Evolutionary conservation across 1,284 basidiomycete genomes (phyloP).

Genomic region (Xerocomus minutiporus): DNA sequence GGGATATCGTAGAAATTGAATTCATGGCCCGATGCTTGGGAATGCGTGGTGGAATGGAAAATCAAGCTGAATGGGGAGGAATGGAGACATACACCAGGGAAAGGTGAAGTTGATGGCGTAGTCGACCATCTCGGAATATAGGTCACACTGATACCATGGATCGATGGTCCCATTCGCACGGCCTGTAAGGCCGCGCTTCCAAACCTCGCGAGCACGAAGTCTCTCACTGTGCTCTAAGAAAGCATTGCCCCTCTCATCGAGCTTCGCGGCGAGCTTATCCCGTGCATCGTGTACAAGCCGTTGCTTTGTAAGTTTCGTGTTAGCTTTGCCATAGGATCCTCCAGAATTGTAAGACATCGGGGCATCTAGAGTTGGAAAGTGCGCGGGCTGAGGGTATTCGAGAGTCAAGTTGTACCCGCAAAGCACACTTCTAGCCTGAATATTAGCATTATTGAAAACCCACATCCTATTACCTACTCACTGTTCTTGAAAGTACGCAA

Average conservation of each 20-base stretch:
- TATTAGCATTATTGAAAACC: not conserved
- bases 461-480: conserved; percentile 20
- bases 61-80: not conserved
- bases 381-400: conserved; percentile 62
- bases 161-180: conserved; percentile 51
- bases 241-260: not conserved
- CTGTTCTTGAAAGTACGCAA: conserved; percentile 65
- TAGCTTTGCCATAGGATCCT: conserved; percentile 12
- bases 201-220: conserved; percentile 19
- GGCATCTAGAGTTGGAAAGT: conserved; percentile 44
- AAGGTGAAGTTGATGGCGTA: conserved; percentile 58
- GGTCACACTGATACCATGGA: conserved; percentile 54
- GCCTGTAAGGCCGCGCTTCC: conserved; percentile 44
- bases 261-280: not conserved
- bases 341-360: conserved; percentile 18
- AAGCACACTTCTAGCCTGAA: conserved; percentile 45
- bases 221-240: conserved; percentile 5
- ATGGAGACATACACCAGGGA: conserved; percentile 55
- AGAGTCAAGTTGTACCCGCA: conserved; percentile 66
- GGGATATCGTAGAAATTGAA: conserved; percentile 51
- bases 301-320: conserved; percentile 6
- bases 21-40: conserved; percentile 32
- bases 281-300: conserved; percentile 15
- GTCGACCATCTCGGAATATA: conserved; percentile 49
- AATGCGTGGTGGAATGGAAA: not conserved